Conservation (phyloP, 345 rosid genomes). For the Brassica rapa region DNA sequence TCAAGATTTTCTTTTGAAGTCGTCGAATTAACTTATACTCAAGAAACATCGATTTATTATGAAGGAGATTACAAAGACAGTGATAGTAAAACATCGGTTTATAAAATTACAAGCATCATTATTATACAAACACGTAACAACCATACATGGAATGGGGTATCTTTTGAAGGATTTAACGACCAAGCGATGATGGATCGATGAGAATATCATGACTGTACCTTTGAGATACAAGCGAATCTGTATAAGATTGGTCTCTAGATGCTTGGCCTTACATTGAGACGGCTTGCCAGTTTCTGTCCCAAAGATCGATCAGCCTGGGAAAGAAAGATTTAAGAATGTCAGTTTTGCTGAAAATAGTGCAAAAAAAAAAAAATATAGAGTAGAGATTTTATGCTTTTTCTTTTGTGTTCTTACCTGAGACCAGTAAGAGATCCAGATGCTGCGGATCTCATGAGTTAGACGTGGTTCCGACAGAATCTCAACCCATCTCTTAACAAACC, state of each 20-base stretch:
- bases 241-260: slow-evolving; percentile 37
- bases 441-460: slow-evolving; percentile 68
- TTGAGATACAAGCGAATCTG: not conserved
- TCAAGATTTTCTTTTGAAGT: not conserved
- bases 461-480: slow-evolving; percentile 76
- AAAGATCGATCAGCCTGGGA: slow-evolving; percentile 61
- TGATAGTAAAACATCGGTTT: slow-evolving; percentile 1
- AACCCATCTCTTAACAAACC: slow-evolving; percentile 70
- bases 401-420: slow-evolving; percentile 51
- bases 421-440: slow-evolving; percentile 88
- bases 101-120: slow-evolving; percentile 19
- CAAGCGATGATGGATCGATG: slow-evolving; percentile 27
- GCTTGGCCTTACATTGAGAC: slow-evolving; percentile 68
- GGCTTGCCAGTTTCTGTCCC: slow-evolving; percentile 76
- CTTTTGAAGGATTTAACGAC: slow-evolving; percentile 7
- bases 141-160: not conserved
- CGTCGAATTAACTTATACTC: not conserved
- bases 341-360: not conserved
- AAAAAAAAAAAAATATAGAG: not conserved
- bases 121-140: slow-evolving; percentile 27
- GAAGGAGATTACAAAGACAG: not conserved
- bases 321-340: slow-evolving; percentile 4
- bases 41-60: not conserved
- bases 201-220: not conserved
- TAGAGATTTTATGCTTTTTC: not conserved